Percentiles rank a stretch among this genome's conserved stretches.
These are phyloP conservation scores for Oxyria digyna DNA, from an alignment of 148 eudicot genomes.

Conservation along the genomic window DNA sequence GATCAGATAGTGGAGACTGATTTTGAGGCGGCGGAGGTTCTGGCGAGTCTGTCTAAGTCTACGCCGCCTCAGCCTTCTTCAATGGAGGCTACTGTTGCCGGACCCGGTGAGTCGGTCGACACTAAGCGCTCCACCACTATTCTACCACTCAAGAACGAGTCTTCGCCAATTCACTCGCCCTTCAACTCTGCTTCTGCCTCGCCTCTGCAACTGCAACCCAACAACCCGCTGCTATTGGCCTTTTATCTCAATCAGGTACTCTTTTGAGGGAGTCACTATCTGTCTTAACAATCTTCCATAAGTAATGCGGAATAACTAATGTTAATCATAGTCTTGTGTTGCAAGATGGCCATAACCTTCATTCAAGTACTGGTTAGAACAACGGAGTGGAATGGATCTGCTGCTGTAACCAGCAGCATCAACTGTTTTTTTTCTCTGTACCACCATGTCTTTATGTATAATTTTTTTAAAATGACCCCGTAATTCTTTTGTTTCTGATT, in stretches of 20 bases:
- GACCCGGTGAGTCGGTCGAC: conserved; percentile 2
- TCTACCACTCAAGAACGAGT: conserved; percentile 15
- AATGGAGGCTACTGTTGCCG: not conserved
- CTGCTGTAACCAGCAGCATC: too few relatives aligned
- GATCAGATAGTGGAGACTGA: conserved; percentile 14
- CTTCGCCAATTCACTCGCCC: not conserved
- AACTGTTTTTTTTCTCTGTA: too few relatives aligned
- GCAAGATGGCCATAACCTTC: not conserved
- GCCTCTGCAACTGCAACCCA: not conserved
- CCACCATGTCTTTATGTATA: too few relatives aligned
- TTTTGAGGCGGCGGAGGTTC: conserved; percentile 39
- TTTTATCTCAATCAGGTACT: conserved; percentile 33
- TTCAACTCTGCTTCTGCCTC: not conserved
- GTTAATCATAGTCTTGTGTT: not conserved
- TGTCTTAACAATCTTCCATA: not conserved
- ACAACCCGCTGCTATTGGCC: conserved; percentile 16
- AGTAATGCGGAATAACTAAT: not conserved
- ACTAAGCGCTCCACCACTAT: conserved; percentile 8
- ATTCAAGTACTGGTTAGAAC: not conserved
- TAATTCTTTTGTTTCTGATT: not conserved
- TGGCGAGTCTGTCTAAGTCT: conserved; percentile 23
- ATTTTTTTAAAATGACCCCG: not conserved
- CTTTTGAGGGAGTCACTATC: too few relatives aligned
- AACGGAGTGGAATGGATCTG: too few relatives aligned
- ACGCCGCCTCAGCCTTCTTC: not conserved